These are phyloP conservation scores for Papilionanthe hybrid DNA, from an alignment of 116 monocot species.

Conservation along the genomic window DNA sequence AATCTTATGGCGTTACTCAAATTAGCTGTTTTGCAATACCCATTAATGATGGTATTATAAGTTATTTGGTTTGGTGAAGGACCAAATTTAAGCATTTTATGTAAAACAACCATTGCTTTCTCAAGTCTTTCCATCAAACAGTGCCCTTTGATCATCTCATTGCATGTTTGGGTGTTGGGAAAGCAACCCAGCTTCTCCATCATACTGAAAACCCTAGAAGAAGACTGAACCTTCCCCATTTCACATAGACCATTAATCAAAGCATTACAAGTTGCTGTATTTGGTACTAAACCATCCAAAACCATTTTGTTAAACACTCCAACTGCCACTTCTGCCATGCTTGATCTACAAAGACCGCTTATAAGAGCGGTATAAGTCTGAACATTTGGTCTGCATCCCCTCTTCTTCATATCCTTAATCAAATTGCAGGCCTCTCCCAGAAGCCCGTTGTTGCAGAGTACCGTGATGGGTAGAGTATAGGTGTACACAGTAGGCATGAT, in stretches of 20 bases:
- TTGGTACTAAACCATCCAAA: slow-evolving; percentile 47
- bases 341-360: slow-evolving; percentile 46
- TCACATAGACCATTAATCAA: slow-evolving; percentile 73
- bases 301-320: slow-evolving; percentile 69
- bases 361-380: slow-evolving; percentile 67
- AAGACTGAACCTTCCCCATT: slow-evolving; percentile 21
- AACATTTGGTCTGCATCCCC: slow-evolving; percentile 51
- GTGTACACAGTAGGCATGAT: slow-evolving; percentile 60
- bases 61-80: slow-evolving; percentile 57
- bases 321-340: slow-evolving; percentile 40
- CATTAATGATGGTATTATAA: slow-evolving; percentile 78
- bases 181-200: slow-evolving; percentile 44
- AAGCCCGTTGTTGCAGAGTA: slow-evolving; percentile 33
- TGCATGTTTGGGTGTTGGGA: slow-evolving; percentile 51
- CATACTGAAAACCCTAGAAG: slow-evolving; percentile 34
- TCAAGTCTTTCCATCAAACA: slow-evolving; percentile 39
- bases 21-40: slow-evolving; percentile 60
- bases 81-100: slow-evolving; percentile 53
- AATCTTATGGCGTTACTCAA: slow-evolving; percentile 53
- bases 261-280: slow-evolving; percentile 67
- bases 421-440: slow-evolving; percentile 42
- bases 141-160: slow-evolving; percentile 73
- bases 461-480: slow-evolving; percentile 51
- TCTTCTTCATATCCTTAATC: slow-evolving; percentile 50
- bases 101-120: slow-evolving; percentile 64